These are phyloP conservation scores for Dalbergia oliveri DNA, from an alignment of 306 rosid species.

Conservation along the genomic window DNA sequence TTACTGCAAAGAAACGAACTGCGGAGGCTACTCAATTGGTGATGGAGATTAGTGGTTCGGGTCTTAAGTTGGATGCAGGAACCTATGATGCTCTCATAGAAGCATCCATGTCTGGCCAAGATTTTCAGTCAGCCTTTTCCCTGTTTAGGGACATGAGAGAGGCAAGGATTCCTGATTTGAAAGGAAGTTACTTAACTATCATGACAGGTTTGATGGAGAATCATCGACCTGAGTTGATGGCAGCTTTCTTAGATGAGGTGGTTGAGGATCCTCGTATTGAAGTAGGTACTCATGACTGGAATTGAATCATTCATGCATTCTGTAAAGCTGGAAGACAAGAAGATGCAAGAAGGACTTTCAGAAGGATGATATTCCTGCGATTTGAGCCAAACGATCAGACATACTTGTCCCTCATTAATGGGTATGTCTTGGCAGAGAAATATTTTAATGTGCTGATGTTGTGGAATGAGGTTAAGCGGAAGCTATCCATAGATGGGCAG, in stretches of 20 bases:
- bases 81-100: conserved; percentile 81
- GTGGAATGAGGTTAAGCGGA: conserved; percentile 92
- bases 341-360: conserved; percentile 92
- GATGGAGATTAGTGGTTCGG: conserved; percentile 79
- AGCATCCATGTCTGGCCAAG: conserved; percentile 88
- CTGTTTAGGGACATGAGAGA: conserved; percentile 93
- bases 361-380: conserved; percentile 91
- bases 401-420: conserved; percentile 82
- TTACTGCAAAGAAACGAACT: conserved; percentile 88
- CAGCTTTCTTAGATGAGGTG: conserved; percentile 93
- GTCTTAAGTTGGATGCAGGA: conserved; percentile 75
- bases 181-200: conserved; percentile 86
- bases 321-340: conserved; percentile 91
- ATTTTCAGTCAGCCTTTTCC: conserved; percentile 86
- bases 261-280: conserved; percentile 90
- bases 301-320: conserved; percentile 92
- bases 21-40: conserved; percentile 88
- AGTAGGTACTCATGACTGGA: conserved; percentile 96
- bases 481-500: conserved; percentile 63
- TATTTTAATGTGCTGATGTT: conserved; percentile 85
- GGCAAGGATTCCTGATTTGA: conserved; percentile 75
- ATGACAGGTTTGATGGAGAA: conserved; percentile 98
- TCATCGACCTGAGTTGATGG: conserved; percentile 95
- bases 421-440: conserved; percentile 80
- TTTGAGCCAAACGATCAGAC: conserved; percentile 92